Base-by-base conservation (phyloP, 495 filamentous ascomycete species). In the Aspergillus conjunctus region DNA sequence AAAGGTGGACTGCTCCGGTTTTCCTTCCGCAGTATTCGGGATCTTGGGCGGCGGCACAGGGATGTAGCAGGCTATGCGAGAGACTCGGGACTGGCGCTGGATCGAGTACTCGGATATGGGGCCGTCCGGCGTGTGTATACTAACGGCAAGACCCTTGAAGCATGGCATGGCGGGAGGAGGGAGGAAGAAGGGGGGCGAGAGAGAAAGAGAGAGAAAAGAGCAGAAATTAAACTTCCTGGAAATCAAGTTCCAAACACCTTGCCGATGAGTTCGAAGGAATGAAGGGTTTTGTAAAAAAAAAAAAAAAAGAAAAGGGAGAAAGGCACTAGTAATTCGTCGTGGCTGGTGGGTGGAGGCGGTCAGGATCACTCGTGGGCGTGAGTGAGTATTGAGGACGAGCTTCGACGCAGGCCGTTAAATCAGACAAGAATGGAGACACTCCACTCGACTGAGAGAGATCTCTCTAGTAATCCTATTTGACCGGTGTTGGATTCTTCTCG, bases 101-200 rank as follows among this genome's bases (percentile, higher is more conserved):
- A 97, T 88, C 65, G 93, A 93, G 75, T 96, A 89, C 73, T 99
- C 94, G 51, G 91, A 82, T 60, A 98, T 83, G 30, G 94, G 91
- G 62, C 91, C 89, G 67, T 91, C 88, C 59, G 91, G 91, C 34
- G 92, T 91, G 73, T 97, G 93, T 69, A 97, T 94, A 81, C 91
- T 95, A 71, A 97, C 92, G 51, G 93, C 92, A 69, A 97, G 90
- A 73, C 93, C 93, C 78, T 95, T 94, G 81, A 96, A 97, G 86
- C 93, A 97, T 79, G 93, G 93, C 93, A 96, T 96, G 68, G 51
- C 71, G 72, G 58, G 62, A 32, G 33, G 14, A 48, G 48, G 57
- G 48, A 61, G 32, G 56, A 41, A 30, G 37, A 31, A 41, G 41
- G 31, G 37, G 46, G 48, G 30, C 26, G 51, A 37, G 53, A 34